A percentile compares a stretch with the other conserved stretches of the same genome.
Conservation (phyloP, 768 basidiomycete species). For the Podaxis mareebaensis region DNA sequence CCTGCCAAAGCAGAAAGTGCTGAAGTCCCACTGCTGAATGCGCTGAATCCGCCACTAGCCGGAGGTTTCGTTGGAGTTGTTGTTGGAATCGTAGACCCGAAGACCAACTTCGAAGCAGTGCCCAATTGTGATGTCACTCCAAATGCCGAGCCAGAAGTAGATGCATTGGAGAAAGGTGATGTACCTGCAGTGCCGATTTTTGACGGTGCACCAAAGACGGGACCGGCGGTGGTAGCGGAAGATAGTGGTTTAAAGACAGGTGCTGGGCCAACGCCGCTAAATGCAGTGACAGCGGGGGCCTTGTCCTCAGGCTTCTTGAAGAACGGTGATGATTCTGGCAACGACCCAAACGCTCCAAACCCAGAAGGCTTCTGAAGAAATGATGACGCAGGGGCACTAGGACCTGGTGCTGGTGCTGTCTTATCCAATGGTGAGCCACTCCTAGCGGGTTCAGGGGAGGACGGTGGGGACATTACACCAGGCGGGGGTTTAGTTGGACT, state of each 20-base stretch:
- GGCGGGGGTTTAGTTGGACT: neutral
- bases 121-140: slow-evolving; percentile 36
- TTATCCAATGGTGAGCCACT: slow-evolving; percentile 4
- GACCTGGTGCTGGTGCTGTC: neutral
- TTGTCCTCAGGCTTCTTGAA: slow-evolving; percentile 40
- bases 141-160: slow-evolving; percentile 22
- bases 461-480: slow-evolving; percentile 8
- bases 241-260: slow-evolving; percentile 4
- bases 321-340: slow-evolving; percentile 53
- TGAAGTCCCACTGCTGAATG: slow-evolving; percentile 44
- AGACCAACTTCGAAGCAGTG: slow-evolving; percentile 29
- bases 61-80: slow-evolving; percentile 30
- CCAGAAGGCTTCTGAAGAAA: slow-evolving; percentile 42
- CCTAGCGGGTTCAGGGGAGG: slow-evolving; percentile 7
- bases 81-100: slow-evolving; percentile 27
- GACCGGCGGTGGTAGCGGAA: slow-evolving; percentile 28
- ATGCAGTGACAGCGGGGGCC: slow-evolving; percentile 37
- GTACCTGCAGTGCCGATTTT: slow-evolving; percentile 23
- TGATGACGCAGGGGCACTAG: slow-evolving; percentile 18
- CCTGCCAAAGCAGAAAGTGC: slow-evolving; percentile 45
- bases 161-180: slow-evolving; percentile 20
- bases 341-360: slow-evolving; percentile 49
- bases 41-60: slow-evolving; percentile 46
- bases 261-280: slow-evolving; percentile 27
- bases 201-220: slow-evolving; percentile 43